Percentiles rank a stretch among this genome's conserved stretches.
Evolutionary conservation across 306 rosid genomes (phyloP).

Genomic region (Vigna trinervia): DNA sequence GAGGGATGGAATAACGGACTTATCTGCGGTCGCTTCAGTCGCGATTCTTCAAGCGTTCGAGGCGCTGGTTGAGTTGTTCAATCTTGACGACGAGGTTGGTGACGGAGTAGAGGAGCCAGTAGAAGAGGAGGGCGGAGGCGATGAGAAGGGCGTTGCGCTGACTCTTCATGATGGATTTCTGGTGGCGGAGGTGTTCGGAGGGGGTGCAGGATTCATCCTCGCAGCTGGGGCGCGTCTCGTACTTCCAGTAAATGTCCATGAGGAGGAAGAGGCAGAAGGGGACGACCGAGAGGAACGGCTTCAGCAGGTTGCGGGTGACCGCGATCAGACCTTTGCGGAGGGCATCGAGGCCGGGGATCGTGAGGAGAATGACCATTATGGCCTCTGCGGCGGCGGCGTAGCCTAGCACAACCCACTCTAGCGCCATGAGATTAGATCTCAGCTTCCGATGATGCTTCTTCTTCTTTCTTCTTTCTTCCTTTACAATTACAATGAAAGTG

Average conservation of each 20-base stretch:
- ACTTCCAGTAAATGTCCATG: conserved; percentile 97
- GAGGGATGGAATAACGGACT: neutral
- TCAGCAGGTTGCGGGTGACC: conserved; percentile 84
- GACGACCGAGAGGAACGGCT: conserved; percentile 93
- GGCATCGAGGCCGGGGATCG: conserved; percentile 86
- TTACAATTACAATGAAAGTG: neutral
- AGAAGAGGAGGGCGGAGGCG: conserved; percentile 82
- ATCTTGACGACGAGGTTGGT: conserved; percentile 79
- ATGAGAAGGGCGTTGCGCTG: conserved; percentile 96
- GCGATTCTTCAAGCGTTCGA: conserved; percentile 78
- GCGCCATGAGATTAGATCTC: conserved; percentile 61
- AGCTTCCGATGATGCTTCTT: neutral
- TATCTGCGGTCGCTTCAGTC: conserved; percentile 55
- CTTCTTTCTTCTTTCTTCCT: conserved; percentile 20
- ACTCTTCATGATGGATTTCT: conserved; percentile 98
- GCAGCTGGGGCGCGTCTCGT: conserved; percentile 82
- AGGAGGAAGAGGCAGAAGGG: conserved; percentile 92
- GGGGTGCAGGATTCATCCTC: conserved; percentile 82
- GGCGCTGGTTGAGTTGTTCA: conserved; percentile 86
- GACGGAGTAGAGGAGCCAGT: conserved; percentile 95
- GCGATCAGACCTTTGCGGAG: conserved; percentile 90
- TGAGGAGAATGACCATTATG: conserved; percentile 90
- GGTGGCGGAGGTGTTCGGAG: conserved; percentile 85
- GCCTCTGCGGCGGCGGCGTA: conserved; percentile 98
- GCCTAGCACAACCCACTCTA: conserved; percentile 96